phyloP scores from a whole-genome alignment of 148 eudicot species.

The Rhododendron simsii region DNA sequence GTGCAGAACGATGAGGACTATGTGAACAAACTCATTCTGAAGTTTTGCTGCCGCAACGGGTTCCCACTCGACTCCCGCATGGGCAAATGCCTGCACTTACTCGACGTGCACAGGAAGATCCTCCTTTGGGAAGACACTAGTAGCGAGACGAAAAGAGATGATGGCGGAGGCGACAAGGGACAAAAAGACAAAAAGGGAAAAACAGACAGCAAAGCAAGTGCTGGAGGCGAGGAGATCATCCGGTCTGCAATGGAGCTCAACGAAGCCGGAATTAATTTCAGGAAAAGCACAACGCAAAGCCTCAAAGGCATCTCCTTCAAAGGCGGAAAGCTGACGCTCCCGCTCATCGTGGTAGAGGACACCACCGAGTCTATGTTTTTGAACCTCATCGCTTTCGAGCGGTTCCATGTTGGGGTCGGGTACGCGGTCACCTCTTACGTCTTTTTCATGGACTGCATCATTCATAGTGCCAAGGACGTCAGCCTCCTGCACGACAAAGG shows the following conservation, averaged over 20 bases:
- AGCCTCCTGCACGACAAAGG: constrained; percentile 26
- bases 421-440: constrained; percentile 35
- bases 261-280: constrained; percentile 37
- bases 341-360: constrained; percentile 31
- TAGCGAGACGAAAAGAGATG: too few relatives aligned
- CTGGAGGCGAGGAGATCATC: too few relatives aligned
- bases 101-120: constrained; percentile 26
- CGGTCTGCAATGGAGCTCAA: constrained; percentile 32
- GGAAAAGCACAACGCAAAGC: constrained; percentile 24
- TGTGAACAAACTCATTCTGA: constrained; percentile 17
- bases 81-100: constrained; percentile 25
- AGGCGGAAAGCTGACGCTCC: constrained; percentile 28
- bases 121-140: constrained; percentile 13
- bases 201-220: too few relatives aligned
- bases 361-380: constrained; percentile 29
- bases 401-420: constrained; percentile 36
- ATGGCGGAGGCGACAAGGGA: neutral
- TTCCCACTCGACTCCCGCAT: too few relatives aligned
- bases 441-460: constrained; percentile 39
- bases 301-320: constrained; percentile 32
- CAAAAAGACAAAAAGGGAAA: too few relatives aligned
- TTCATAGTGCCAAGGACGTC: constrained; percentile 31
- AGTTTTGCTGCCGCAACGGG: constrained; percentile 11
- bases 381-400: constrained; percentile 38
- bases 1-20: constrained; percentile 13